Evolutionary conservation across 768 basidiomycete genomes (phyloP), one percentile per base, ranked within the genome.

Genomic region (Auriscalpium orientale): DNA sequence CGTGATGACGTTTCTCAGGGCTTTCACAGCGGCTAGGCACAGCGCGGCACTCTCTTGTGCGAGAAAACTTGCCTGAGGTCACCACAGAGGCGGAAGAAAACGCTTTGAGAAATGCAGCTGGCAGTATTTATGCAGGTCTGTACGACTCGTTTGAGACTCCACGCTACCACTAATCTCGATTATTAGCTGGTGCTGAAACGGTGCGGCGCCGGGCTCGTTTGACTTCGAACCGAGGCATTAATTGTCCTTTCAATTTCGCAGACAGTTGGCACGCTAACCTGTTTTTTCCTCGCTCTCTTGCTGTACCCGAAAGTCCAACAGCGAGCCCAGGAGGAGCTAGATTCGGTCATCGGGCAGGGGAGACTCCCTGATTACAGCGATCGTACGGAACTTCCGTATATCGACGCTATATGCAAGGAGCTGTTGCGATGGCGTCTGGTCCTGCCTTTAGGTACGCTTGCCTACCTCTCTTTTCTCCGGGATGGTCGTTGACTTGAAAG

Each of bases 271-370:
- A 66, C 77, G 16, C 68, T 83, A 36, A 72, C 73, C 33, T 79
- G 83, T 46, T 84, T 89, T 68, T 66, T 90, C 20, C 76, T 89
- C 51, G 83, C 83, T 5, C 84, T 89, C 81, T 72, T 85, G 51
- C 68, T 72, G 8, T 67, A 87, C 61, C 86, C 87, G 0, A 78
- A 79, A 0, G 77, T 74, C 1, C 76, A 82, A 47, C 72, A 52
- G 35, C 54, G 57, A 13, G 87, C 83, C 0, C 85, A 87, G 62
- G 70, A 72, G n/a, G 87, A 90, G 60, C 76, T 90, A 13, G 88
- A 90, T 62, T 54, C 62, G 1, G 79, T 86, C n/a, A 71, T 84
- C 38, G 83, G 82, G 4, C 12, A 13, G 10, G 28, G 45, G 2
- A 74, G 86, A 5, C 71, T 89, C 22, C 88, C 89, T 0, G 74